Evolutionary conservation across 2,329 filamentous ascomycete species (phyloP).

Genomic region (Neurospora sp.): DNA sequence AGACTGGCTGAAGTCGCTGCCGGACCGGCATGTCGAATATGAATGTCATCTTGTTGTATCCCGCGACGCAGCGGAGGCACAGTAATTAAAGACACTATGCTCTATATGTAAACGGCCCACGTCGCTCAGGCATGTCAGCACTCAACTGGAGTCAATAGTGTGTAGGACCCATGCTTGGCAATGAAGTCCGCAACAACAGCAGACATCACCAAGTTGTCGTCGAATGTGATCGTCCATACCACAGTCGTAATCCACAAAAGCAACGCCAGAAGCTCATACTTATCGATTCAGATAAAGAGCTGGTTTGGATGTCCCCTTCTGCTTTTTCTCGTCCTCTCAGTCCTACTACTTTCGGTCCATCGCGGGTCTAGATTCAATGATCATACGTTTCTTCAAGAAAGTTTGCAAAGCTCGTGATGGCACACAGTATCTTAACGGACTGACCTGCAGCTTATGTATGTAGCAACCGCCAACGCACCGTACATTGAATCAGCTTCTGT

Average conservation of each 20-base stretch:
- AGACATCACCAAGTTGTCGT: neutral
- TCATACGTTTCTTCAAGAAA: neutral
- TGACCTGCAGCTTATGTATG: neutral
- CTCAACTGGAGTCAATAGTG: neutral
- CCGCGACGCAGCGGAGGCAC: neutral
- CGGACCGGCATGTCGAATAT: neutral
- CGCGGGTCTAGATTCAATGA: neutral
- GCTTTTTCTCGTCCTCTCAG: neutral
- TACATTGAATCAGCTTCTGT: neutral
- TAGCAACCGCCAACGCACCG: neutral
- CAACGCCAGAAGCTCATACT: neutral
- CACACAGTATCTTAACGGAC: neutral
- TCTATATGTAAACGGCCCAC: neutral
- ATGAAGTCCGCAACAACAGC: neutral
- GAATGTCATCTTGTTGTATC: neutral
- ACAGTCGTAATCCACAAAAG: neutral
- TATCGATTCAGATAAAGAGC: neutral
- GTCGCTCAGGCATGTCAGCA: neutral
- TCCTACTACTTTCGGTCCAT: neutral
- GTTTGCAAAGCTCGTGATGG: neutral
- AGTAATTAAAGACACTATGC: neutral
- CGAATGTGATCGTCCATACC: neutral
- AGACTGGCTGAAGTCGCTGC: neutral
- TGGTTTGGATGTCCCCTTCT: neutral
- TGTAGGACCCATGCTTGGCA: neutral